These are phyloP conservation scores for Draba incana DNA, from an alignment of 345 rosid species.

Conservation along the genomic window DNA sequence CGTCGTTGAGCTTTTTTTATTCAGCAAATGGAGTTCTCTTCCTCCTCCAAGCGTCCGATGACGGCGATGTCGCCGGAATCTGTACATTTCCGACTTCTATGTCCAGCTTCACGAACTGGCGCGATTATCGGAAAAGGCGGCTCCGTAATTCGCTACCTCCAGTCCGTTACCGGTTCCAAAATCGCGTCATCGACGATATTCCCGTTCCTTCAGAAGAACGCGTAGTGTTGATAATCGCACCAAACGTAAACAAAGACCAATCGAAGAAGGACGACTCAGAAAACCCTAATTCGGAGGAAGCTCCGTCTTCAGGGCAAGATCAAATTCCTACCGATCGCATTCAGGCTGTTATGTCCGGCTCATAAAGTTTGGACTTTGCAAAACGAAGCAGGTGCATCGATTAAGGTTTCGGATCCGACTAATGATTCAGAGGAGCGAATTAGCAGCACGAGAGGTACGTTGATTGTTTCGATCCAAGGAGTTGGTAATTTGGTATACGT, in stretches of 20 bases:
- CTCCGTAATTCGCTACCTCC: slow-evolving; percentile 50
- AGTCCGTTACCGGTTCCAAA: slow-evolving; percentile 47
- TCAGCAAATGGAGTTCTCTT: slow-evolving; percentile 30
- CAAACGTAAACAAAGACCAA: slow-evolving; percentile 6
- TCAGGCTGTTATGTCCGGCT: slow-evolving; percentile 67
- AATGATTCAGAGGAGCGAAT: slow-evolving; percentile 70
- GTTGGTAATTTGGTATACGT: no score
- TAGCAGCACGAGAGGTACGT: slow-evolving; percentile 84
- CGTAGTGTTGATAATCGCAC: slow-evolving; percentile 45
- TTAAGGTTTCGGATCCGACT: slow-evolving; percentile 62
- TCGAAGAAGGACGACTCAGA: slow-evolving; percentile 31
- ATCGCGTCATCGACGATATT: slow-evolving; percentile 54
- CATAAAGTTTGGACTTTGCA: slow-evolving; percentile 77
- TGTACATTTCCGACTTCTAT: slow-evolving; percentile 47
- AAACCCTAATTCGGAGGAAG: slow-evolving; percentile 35
- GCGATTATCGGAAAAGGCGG: slow-evolving; percentile 52
- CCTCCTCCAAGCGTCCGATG: slow-evolving; percentile 40
- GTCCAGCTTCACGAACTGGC: slow-evolving; percentile 46
- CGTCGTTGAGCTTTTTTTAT: slow-evolving; percentile 8
- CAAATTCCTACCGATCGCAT: slow-evolving; percentile 57
- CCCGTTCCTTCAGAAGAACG: slow-evolving; percentile 50
- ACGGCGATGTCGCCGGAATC: slow-evolving; percentile 27
- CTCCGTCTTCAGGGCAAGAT: slow-evolving; percentile 53
- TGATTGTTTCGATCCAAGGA: no score
- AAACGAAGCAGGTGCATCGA: slow-evolving; percentile 72